Evolutionary conservation across 495 filamentous ascomycete species (phyloP).

Genomic region (Opeltia flavorubescens): DNA sequence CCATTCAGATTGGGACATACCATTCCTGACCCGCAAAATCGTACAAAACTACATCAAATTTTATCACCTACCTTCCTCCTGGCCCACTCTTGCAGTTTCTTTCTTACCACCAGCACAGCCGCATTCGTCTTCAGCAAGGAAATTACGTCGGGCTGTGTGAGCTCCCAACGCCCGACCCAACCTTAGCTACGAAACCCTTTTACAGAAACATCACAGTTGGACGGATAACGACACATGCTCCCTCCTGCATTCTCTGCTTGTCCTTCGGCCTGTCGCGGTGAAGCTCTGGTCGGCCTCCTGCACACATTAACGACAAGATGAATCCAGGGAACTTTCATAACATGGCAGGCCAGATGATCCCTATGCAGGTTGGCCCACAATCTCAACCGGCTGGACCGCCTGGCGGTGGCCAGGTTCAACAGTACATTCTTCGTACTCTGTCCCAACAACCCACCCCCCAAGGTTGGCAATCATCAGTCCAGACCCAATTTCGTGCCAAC

Average conservation of each 20-base stretch:
- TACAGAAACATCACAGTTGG: not conserved
- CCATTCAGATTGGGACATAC: not conserved
- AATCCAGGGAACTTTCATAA: constrained; percentile 36
- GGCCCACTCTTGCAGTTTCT: not conserved
- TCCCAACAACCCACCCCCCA: constrained; percentile 25
- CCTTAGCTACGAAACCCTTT: not conserved
- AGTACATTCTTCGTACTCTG: constrained; percentile 25
- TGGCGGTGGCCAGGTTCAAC: constrained; percentile 23
- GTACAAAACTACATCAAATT: not conserved
- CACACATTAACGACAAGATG: constrained; percentile 14
- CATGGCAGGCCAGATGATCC: constrained; percentile 1
- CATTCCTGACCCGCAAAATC: not conserved
- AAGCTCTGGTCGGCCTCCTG: not conserved
- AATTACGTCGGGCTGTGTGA: not conserved
- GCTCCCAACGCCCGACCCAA: not conserved
- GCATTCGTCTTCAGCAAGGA: not conserved
- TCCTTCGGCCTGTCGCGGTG: not conserved
- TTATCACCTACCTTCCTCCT: not conserved
- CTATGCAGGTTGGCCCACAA: not conserved
- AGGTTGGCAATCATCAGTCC: constrained; percentile 34
- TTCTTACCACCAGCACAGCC: constrained; percentile 5
- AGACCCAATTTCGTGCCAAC: constrained; percentile 23
- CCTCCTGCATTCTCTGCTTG: not conserved
- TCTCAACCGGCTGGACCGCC: constrained; percentile 25
- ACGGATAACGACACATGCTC: constrained; percentile 1